Base-by-base conservation (phyloP, 2,329 filamentous ascomycete species). In the Sarocladiaceae sp. region DNA sequence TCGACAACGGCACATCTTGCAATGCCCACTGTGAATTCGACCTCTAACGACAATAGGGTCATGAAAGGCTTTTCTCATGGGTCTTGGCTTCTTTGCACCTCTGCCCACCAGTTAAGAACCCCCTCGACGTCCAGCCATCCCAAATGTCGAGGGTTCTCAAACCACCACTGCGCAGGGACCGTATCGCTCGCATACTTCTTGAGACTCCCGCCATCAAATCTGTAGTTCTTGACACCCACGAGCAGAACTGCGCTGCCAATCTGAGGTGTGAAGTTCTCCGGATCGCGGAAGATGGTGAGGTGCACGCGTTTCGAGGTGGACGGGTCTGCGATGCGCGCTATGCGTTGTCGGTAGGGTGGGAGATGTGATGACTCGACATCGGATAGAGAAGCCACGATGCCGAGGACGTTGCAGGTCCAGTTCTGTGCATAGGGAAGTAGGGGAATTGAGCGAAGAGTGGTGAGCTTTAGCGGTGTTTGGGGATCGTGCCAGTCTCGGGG, bases 161-260 rank as follows among this genome's bases (percentile, higher is more conserved):
- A 69, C 75, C 75, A 78, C 75, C 74, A 79, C 11, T 48, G 54
- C 3, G 48, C 64, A 26, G 53, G 51, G 32, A 55, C 55, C 24
- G 50, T 51, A 47, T 69, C 67, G 47, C 66, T 69, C 12, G 59
- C 63, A 39, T 70, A 70, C 51, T 70, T 69, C 51, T 69, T 70
- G 41, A 70, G 47, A 24, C 64, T 67, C 0, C 67, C 67, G 1
- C 66, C 67, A 13, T 78, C 75, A 46, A 73, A 78, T 2, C 66
- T 57, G 41, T 80, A 76, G 24, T 79, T 80, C 59, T 79, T 80
- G 2, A 78, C 74, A 0, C 74, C 74, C 0, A 72, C 62, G 1
- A 80, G 57, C 3, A 80, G 50, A 1, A 78, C 69, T 0, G 69
- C 68, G 42, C 66, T 72, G 3, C 75, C 76, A 0, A 76, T 53